Conservation (phyloP, 306 rosid genomes). For the Neltuma alba region DNA sequence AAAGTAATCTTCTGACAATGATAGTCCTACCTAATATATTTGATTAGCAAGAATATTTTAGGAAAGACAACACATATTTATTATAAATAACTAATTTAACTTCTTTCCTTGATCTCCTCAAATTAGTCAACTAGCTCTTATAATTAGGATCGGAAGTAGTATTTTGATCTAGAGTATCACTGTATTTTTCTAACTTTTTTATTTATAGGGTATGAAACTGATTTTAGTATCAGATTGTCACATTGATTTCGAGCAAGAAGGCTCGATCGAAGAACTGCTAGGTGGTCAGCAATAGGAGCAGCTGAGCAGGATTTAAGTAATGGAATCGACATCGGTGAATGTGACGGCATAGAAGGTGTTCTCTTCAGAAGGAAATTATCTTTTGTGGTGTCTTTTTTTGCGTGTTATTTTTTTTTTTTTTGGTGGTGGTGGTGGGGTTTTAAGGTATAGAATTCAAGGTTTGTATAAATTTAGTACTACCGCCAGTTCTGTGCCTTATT, state of each 20-base stretch:
- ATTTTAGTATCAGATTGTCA: constrained; percentile 83
- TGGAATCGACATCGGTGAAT: background rate
- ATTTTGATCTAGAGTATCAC: constrained; percentile 21
- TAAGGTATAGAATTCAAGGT: background rate
- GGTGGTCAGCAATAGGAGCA: constrained; percentile 9
- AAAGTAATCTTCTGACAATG: no score
- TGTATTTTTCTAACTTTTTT: background rate
- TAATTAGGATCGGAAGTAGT: no score
- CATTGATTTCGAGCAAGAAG: constrained; percentile 60
- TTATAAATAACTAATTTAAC: no score
- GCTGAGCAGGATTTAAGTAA: background rate
- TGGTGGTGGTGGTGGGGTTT: background rate
- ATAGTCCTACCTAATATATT: no score
- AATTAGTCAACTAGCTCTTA: no score
- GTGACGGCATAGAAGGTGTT: background rate
- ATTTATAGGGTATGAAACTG: constrained; percentile 72
- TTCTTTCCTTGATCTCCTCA: no score
- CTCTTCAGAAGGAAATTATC: background rate
- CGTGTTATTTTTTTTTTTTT: background rate
- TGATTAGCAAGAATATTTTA: no score
- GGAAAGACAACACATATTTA: no score
- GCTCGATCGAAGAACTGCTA: constrained; percentile 15
- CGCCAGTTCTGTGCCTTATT: background rate
- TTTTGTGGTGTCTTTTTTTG: background rate
- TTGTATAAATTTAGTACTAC: background rate